phyloP scores from a whole-genome alignment of 2,329 filamentous ascomycete species.

The Bimuria novae-zelandiae region DNA sequence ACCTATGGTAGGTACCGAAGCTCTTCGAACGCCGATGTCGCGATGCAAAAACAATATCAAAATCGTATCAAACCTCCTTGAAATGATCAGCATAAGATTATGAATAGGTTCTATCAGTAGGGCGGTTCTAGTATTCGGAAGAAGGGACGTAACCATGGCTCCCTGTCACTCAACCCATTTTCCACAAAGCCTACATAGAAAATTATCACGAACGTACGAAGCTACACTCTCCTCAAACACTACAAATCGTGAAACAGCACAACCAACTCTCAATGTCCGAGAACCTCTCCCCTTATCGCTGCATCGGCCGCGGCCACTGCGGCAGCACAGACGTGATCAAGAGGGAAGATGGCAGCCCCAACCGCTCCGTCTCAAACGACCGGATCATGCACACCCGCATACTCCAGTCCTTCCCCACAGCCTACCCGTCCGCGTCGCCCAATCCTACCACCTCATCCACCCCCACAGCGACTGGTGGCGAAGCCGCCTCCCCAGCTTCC shows the following conservation, averaged over 20 bases:
- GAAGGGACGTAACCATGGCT: too few relatives aligned
- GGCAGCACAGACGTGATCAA: slow-evolving; percentile 15
- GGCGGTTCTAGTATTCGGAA: too few relatives aligned
- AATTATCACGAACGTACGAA: too few relatives aligned
- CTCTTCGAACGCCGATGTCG: too few relatives aligned
- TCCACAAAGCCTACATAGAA: too few relatives aligned
- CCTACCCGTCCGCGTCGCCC: neutral
- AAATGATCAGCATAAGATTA: too few relatives aligned
- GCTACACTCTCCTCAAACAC: neutral
- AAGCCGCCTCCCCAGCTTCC: slow-evolving; percentile 21
- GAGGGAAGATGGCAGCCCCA: slow-evolving; percentile 11
- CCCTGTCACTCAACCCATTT: too few relatives aligned
- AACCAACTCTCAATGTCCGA: neutral
- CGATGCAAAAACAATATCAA: too few relatives aligned
- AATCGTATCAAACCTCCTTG: too few relatives aligned
- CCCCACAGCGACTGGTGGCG: neutral
- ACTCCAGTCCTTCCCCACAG: neutral
- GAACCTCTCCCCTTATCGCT: slow-evolving; percentile 1
- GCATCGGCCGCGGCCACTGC: slow-evolving; percentile 18
- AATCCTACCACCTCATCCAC: neutral
- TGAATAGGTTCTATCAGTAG: too few relatives aligned
- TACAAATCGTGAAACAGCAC: too few relatives aligned
- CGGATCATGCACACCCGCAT: slow-evolving; percentile 9
- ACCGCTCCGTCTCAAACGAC: slow-evolving; percentile 18
- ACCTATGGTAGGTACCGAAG: too few relatives aligned